Conservation (phyloP, 345 rosid species). For the Citrus inodora region DNA sequence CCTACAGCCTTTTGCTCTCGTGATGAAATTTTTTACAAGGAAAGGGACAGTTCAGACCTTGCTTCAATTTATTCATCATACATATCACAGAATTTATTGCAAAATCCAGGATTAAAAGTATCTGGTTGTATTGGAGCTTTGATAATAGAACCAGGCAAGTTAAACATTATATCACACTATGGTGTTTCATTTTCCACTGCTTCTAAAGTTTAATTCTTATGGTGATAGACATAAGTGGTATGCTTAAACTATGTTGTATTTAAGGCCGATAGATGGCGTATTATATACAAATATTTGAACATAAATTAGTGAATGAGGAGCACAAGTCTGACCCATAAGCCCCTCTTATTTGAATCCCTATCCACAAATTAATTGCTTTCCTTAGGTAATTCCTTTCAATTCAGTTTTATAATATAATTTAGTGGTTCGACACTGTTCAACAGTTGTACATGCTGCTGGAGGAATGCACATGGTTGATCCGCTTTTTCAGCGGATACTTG, state of each 20-base stretch:
- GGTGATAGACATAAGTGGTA: neutral
- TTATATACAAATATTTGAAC: neutral
- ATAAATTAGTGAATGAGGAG: neutral
- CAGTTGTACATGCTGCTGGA: constrained; percentile 93
- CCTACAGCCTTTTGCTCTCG: constrained; percentile 62
- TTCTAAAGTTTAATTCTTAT: neutral
- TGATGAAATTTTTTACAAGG: constrained; percentile 58
- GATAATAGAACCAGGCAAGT: constrained; percentile 91
- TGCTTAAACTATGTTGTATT: neutral
- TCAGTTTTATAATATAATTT: neutral
- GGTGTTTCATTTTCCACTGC: neutral
- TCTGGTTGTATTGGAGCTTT: constrained; percentile 63
- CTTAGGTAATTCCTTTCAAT: neutral
- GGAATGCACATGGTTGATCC: constrained; percentile 99
- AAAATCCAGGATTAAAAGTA: constrained; percentile 29
- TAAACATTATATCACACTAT: neutral
- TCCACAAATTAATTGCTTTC: neutral
- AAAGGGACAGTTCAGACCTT: constrained; percentile 62
- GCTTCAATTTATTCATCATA: constrained; percentile 55
- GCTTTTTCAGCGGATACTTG: constrained; percentile 82
- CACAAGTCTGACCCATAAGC: neutral
- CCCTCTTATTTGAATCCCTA: neutral
- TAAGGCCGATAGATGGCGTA: neutral
- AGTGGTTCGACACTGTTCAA: constrained; percentile 18
- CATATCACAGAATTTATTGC: constrained; percentile 51